phyloP scores from a whole-genome alignment of 2,329 filamentous ascomycete genomes.

The Ophiostoma novo-ulmi region DNA sequence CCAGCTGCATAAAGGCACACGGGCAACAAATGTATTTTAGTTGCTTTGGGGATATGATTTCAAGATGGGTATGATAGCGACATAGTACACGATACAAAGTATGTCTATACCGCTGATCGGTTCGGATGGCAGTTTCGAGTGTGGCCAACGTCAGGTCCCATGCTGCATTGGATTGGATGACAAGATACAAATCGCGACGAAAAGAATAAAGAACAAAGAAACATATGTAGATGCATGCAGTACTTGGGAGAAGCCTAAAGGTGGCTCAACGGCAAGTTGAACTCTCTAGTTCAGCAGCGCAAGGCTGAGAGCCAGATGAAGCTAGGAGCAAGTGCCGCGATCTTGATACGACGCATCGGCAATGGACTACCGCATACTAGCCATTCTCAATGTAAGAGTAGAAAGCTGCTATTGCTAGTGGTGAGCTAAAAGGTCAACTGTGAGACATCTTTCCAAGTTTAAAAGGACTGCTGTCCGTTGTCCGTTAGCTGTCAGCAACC shows the following conservation, averaged over 20 bases:
- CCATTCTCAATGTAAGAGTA: no score
- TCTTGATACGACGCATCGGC: constrained; percentile 1
- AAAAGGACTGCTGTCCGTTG: background rate
- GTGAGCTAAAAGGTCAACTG: background rate
- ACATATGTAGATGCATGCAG: no score
- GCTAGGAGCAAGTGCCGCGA: background rate
- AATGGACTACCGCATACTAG: background rate
- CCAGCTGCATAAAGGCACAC: background rate
- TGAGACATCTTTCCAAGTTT: background rate
- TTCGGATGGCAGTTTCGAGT: no score
- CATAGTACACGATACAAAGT: background rate
- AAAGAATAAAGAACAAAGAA: background rate
- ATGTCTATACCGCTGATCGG: background rate
- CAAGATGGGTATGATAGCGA: background rate
- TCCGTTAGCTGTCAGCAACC: background rate
- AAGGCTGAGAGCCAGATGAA: background rate
- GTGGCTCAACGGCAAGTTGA: no score
- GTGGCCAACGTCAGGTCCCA: no score
- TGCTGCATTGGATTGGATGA: background rate
- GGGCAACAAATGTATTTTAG: background rate
- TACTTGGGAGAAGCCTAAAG: background rate
- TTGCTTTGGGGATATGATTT: background rate
- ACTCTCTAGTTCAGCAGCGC: background rate
- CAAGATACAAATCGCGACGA: background rate
- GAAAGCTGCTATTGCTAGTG: no score